Evolutionary conservation across 139 green algal species (phyloP), one percentile per base, ranked within the genome.

Genomic region (Yamagishiella unicocca): DNA sequence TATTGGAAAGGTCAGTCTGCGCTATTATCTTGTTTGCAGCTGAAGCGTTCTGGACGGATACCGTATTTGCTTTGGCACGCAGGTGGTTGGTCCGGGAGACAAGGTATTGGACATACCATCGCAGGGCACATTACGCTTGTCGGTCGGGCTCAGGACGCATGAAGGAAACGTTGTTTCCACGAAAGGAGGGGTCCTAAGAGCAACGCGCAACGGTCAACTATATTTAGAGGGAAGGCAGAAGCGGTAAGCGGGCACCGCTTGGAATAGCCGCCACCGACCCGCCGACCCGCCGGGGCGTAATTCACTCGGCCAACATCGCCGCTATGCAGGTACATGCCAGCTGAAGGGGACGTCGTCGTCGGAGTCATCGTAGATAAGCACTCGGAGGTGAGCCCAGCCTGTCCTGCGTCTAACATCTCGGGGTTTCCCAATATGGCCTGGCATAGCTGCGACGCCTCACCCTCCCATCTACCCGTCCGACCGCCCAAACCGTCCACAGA

Each of bases 161-260:
- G 90, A 94, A 19, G 93, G 91, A 31, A 74, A 75, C 0, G 33
- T 98, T 8, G n/a, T 89, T 17, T 91, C 94, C 24, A 84, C 74
- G 25, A 94, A 94, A 42, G 83, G 90, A 40, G 96, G 96, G 29
- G 37, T 96, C 4, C 74, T 97, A 37, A 85, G 83, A 68, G 91
- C 95, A 67, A 93, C 92, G 12, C 40, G 74, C 2, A 93, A 33
- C 27, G 92, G 92, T 8, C 95, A 96, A 79, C 72, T 97, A 5
- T 98, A 95, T 94, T 82, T 98, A 3, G 91, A 96, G 72, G 84
- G 90, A 6, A 83, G 90, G 29, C 95, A 97, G 50, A 96, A 96
- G 74, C 77, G 94, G 95, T 97, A 75, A 55, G 88, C 22, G 54
- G 38, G 5, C 29, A 12, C 2, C 19, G 0, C 70, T 58, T 38